Conservation (phyloP, 2,329 filamentous ascomycete species). For the Penicillium sp. region DNA sequence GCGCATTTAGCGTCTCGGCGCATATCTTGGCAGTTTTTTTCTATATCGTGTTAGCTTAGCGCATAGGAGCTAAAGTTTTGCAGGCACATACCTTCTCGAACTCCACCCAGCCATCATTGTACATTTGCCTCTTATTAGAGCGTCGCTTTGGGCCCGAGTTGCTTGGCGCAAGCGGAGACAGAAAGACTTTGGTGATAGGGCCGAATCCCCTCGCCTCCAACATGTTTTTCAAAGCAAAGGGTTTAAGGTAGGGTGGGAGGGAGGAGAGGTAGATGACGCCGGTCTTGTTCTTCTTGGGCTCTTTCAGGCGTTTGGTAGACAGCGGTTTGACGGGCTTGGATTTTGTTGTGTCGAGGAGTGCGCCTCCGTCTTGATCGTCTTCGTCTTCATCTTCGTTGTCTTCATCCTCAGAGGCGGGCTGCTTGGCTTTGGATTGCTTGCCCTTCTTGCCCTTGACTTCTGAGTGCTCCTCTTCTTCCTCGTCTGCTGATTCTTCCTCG, state of each 20-base stretch:
- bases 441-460: slow-evolving; percentile 16
- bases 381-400: slow-evolving; percentile 9
- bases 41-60: slow-evolving; percentile 17
- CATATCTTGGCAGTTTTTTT: slow-evolving; percentile 44
- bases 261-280: slow-evolving; percentile 45
- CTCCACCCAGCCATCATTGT: slow-evolving; percentile 46
- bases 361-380: slow-evolving; percentile 10
- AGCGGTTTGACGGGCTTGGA: slow-evolving; percentile 5
- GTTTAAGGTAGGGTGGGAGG: slow-evolving; percentile 46
- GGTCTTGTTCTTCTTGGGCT: slow-evolving; percentile 31
- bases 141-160: slow-evolving; percentile 18
- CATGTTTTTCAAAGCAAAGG: slow-evolving; percentile 42
- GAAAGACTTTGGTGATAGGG: slow-evolving; percentile 43
- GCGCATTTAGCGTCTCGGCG: slow-evolving; percentile 44
- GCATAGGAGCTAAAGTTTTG: not conserved
- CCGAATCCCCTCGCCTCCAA: slow-evolving; percentile 39
- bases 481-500: slow-evolving; percentile 35
- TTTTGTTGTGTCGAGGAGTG: slow-evolving; percentile 13
- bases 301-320: slow-evolving; percentile 9
- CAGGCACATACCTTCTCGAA: slow-evolving; percentile 26
- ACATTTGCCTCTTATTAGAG: slow-evolving; percentile 42
- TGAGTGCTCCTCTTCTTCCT: slow-evolving; percentile 7
- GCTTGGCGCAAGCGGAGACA: slow-evolving; percentile 35
- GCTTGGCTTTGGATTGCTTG: slow-evolving; percentile 9
- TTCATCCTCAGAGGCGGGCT: slow-evolving; percentile 10